A percentile compares a stretch with the other conserved stretches of the same genome.
Evolutionary conservation across 345 rosid genomes (phyloP).

Genomic region (Eucalyptus regnans): DNA sequence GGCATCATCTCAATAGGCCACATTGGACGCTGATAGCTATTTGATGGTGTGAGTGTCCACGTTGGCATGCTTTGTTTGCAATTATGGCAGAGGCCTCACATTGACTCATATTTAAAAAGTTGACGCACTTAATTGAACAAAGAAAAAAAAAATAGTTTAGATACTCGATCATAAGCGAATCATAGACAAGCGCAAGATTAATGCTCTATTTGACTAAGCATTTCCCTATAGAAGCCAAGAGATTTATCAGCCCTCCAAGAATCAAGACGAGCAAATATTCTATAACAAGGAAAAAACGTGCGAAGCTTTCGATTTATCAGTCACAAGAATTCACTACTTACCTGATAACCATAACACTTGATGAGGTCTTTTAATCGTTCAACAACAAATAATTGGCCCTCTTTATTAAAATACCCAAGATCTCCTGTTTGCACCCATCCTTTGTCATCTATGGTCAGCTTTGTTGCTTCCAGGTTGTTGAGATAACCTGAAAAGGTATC

Average conservation of each 20-base stretch:
- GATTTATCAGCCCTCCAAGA: neutral
- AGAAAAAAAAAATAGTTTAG: neutral
- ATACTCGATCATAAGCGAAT: neutral
- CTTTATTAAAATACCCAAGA: conserved; percentile 37
- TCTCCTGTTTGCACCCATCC: conserved; percentile 46
- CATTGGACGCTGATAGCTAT: neutral
- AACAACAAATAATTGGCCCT: conserved; percentile 25
- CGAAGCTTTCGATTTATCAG: neutral
- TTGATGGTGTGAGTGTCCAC: neutral
- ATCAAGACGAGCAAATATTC: neutral
- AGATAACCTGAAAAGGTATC: conserved; percentile 20
- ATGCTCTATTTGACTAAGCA: neutral
- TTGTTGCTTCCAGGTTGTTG: conserved; percentile 31
- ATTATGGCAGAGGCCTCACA: neutral
- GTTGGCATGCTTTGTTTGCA: neutral
- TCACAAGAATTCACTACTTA: neutral
- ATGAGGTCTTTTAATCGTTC: conserved; percentile 45
- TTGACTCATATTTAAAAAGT: neutral
- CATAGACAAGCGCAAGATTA: neutral
- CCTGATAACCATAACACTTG: conserved; percentile 40
- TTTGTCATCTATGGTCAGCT: conserved; percentile 19
- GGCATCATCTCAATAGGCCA: neutral
- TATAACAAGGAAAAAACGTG: neutral
- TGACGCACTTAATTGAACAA: neutral
- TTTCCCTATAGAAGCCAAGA: neutral